These are phyloP conservation scores for Nicotiana obtusifolia DNA, from an alignment of 257 asterid species.

Conservation along the genomic window DNA sequence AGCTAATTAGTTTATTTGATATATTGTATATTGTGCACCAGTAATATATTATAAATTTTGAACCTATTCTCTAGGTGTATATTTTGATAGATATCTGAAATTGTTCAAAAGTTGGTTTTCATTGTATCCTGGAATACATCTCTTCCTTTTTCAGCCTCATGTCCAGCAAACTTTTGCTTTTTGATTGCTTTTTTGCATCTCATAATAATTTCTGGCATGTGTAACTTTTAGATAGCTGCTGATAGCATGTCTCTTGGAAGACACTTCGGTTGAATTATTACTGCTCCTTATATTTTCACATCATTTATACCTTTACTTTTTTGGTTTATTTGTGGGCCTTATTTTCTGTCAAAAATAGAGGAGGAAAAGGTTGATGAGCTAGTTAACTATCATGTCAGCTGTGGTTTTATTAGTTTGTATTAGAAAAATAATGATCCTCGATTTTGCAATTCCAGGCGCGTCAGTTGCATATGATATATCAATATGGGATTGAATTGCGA, in stretches of 20 bases:
- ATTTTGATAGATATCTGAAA: neutral
- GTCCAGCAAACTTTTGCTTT: neutral
- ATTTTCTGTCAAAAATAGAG: constrained; percentile 22
- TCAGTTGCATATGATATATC: neutral
- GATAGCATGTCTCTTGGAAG: neutral
- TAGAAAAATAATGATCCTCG: too few species aligned
- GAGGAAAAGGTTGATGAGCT: constrained; percentile 67
- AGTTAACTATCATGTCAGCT: too few species aligned
- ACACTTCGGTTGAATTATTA: neutral
- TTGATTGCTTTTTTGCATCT: neutral
- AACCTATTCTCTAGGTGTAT: neutral
- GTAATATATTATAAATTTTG: neutral
- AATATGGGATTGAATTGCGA: neutral
- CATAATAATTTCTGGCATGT: neutral
- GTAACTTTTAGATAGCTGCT: neutral
- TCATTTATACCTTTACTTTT: neutral
- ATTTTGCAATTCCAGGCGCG: neutral
- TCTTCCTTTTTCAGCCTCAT: neutral
- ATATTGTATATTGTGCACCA: too few species aligned
- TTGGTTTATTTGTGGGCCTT: neutral
- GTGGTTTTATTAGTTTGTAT: too few species aligned
- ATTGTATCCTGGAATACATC: too few species aligned
- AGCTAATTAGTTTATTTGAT: too few species aligned
- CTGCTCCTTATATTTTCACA: neutral
- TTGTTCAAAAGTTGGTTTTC: neutral